Evolutionary conservation across 345 rosid genomes (phyloP).

Genomic region (Sonneratia alba): DNA sequence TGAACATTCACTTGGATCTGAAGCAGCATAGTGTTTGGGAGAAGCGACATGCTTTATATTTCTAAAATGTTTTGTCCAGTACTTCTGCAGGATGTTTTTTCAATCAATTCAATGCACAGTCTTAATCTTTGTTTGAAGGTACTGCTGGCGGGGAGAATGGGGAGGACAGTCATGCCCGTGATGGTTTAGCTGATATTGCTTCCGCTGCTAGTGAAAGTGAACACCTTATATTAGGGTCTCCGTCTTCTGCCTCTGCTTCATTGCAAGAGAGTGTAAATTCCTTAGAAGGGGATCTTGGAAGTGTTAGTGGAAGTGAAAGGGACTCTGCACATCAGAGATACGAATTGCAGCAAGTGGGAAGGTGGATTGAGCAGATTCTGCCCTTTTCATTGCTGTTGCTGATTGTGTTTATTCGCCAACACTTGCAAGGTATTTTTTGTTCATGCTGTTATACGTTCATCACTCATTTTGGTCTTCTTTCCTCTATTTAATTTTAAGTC

Average conservation of each 20-base stretch:
- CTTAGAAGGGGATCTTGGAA: slow-evolving; percentile 16
- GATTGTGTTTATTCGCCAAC: slow-evolving; percentile 52
- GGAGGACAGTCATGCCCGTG: slow-evolving; percentile 6
- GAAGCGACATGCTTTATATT: not conserved
- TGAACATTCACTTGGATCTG: not conserved
- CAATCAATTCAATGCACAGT: not conserved
- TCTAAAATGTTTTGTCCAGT: not conserved
- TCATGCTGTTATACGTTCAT: not conserved
- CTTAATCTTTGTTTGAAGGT: not conserved
- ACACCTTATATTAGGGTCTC: slow-evolving; percentile 11
- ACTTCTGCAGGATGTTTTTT: not conserved
- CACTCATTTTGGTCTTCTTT: not conserved
- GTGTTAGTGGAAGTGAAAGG: slow-evolving; percentile 13
- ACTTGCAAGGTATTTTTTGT: slow-evolving; percentile 40
- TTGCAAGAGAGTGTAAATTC: slow-evolving; percentile 7
- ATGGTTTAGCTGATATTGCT: slow-evolving; percentile 6
- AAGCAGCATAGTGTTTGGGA: not conserved
- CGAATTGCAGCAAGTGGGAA: slow-evolving; percentile 38
- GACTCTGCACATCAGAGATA: slow-evolving; percentile 34
- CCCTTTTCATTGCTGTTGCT: slow-evolving; percentile 45
- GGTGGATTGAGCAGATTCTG: slow-evolving; percentile 52
- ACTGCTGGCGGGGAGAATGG: slow-evolving; percentile 6
- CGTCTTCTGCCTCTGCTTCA: slow-evolving; percentile 11
- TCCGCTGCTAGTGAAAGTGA: slow-evolving; percentile 9
- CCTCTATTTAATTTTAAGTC: not conserved